phyloP scores from a whole-genome alignment of 1,139 yeast genomes.

The Blastobotrys raffinosifermentans region DNA sequence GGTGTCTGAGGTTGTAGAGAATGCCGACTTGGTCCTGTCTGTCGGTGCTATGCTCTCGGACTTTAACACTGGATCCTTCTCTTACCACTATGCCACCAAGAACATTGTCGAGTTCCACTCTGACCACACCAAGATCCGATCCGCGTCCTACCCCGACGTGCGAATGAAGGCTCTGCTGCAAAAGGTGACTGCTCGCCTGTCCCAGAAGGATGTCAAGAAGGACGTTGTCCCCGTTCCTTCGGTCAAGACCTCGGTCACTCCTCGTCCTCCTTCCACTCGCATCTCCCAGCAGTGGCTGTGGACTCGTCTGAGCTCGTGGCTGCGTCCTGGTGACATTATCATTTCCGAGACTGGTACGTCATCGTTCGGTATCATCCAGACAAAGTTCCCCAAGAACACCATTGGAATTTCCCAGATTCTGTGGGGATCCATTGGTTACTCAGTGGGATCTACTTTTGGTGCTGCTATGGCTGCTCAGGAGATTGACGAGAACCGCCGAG shows the following conservation, averaged over 20 bases:
- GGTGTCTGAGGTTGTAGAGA: constrained; percentile 69
- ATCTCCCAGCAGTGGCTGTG: constrained; percentile 78
- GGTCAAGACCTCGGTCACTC: constrained; percentile 18
- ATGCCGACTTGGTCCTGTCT: constrained; percentile 68
- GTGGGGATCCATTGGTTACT: constrained; percentile 88
- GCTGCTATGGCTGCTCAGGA: constrained; percentile 83
- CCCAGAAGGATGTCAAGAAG: constrained; percentile 13
- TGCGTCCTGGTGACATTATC: constrained; percentile 72
- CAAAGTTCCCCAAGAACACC: constrained; percentile 68
- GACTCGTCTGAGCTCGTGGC: constrained; percentile 69
- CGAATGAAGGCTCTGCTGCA: constrained; percentile 68
- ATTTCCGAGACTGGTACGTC: constrained; percentile 89
- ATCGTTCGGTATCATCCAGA: constrained; percentile 76
- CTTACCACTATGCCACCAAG: constrained; percentile 72
- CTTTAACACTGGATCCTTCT: constrained; percentile 85
- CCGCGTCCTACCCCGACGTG: constrained; percentile 70
- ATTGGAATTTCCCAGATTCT: constrained; percentile 81
- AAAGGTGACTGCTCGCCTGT: constrained; percentile 34
- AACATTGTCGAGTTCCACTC: constrained; percentile 85
- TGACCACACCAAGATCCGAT: constrained; percentile 72
- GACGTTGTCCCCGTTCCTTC: constrained; percentile 20
- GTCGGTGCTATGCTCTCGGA: constrained; percentile 82
- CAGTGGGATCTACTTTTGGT: constrained; percentile 81
- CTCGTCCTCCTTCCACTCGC: constrained; percentile 33
- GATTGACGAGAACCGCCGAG: constrained; percentile 62